Percentiles rank a stretch among this genome's conserved stretches.
These are phyloP conservation scores for Salix koriyanagi DNA, from an alignment of 345 rosid genomes.

Conservation along the genomic window DNA sequence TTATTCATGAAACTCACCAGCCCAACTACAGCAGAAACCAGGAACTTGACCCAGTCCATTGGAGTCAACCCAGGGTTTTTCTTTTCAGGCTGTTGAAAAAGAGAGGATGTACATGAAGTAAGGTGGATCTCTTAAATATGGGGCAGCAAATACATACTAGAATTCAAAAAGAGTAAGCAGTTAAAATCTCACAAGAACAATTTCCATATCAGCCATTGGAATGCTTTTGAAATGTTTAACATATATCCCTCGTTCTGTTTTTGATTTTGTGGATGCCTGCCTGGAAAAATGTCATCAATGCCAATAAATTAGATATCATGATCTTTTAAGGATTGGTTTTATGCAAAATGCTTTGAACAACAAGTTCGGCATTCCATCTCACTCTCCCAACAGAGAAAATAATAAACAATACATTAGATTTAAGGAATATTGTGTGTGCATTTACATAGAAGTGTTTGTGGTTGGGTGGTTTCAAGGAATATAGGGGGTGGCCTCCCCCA, in stretches of 20 bases:
- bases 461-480: too few relatives aligned
- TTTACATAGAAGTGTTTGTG: too few relatives aligned
- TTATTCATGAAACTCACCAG: conserved; percentile 52
- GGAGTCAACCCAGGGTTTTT: conserved; percentile 96
- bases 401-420: too few relatives aligned
- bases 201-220: conserved; percentile 99
- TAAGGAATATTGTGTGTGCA: too few relatives aligned
- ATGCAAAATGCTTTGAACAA: neutral
- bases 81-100: conserved; percentile 81
- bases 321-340: neutral
- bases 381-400: neutral
- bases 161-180: neutral
- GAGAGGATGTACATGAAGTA: conserved; percentile 16
- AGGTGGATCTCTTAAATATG: neutral
- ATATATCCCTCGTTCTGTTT: conserved; percentile 63
- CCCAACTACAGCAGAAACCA: conserved; percentile 85
- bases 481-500: too few relatives aligned
- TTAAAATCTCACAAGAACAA: conserved; percentile 75
- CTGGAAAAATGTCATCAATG: conserved; percentile 30
- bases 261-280: conserved; percentile 49
- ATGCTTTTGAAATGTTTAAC: conserved; percentile 96
- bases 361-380: neutral
- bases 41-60: conserved; percentile 96
- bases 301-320: neutral
- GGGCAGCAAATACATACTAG: neutral